Percentiles rank a stretch among this genome's conserved stretches.
These are phyloP conservation scores for Sodiomyces alkalinus DNA, from an alignment of 2,329 filamentous ascomycete species.

Conservation along the genomic window DNA sequence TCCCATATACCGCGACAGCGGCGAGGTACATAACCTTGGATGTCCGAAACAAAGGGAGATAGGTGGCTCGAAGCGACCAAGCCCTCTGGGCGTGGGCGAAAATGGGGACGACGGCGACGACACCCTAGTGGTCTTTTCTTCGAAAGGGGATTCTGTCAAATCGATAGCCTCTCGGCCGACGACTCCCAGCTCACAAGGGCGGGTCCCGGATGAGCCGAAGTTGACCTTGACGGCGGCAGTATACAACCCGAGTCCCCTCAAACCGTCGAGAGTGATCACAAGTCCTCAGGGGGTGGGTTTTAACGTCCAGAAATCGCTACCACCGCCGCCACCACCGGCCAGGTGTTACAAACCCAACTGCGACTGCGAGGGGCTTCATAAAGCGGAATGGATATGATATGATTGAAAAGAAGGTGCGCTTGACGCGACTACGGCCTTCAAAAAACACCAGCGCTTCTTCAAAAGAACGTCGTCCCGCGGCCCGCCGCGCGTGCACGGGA, in stretches of 20 bases:
- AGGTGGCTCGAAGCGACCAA: conserved; percentile 12
- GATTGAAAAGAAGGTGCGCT: no score
- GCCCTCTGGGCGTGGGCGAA: conserved; percentile 14
- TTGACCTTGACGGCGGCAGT: conserved; percentile 34
- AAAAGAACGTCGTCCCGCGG: no score
- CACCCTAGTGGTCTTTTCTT: background rate
- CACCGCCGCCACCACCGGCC: no score
- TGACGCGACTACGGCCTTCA: no score
- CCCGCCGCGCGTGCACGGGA: no score
- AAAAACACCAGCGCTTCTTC: no score
- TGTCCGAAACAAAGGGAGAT: conserved; percentile 13
- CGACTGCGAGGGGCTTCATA: conserved; percentile 7
- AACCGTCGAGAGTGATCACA: conserved; percentile 20
- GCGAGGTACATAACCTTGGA: conserved; percentile 23
- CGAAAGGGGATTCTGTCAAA: background rate
- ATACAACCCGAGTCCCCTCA: conserved; percentile 28
- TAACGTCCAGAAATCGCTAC: conserved; percentile 6
- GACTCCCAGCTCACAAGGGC: no score
- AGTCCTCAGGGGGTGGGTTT: conserved; percentile 29
- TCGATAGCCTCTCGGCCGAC: no score
- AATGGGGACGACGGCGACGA: conserved; percentile 10
- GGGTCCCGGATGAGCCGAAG: conserved; percentile 10
- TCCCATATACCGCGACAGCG: conserved; percentile 15
- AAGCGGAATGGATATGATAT: conserved; percentile 19
- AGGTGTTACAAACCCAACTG: conserved; percentile 8